Conservation (phyloP, 1,284 basidiomycete species). For the Leccinum holopus region DNA sequence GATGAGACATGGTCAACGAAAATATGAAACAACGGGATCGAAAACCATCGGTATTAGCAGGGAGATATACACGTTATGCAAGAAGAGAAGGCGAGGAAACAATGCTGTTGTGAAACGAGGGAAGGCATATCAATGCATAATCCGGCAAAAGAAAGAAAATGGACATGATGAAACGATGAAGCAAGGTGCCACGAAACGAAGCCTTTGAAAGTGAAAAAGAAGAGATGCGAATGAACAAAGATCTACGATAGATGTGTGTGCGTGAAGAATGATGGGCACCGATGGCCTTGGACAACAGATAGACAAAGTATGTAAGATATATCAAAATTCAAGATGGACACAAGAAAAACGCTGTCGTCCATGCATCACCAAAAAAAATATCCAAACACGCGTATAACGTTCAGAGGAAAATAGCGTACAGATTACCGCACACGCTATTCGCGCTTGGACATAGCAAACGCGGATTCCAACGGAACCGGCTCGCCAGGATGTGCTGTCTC, state of each 20-base stretch:
- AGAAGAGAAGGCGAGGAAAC: not conserved
- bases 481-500: slow-evolving; percentile 35
- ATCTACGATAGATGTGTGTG: slow-evolving; percentile 25
- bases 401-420: not conserved
- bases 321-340: slow-evolving; percentile 14
- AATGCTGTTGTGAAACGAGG: slow-evolving; percentile 1
- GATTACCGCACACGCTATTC: slow-evolving; percentile 21
- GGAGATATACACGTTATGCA: slow-evolving; percentile 2
- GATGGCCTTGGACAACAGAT: slow-evolving; percentile 5
- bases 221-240: slow-evolving; percentile 12
- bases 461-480: slow-evolving; percentile 53
- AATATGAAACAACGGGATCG: not conserved
- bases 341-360: slow-evolving; percentile 9
- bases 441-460: slow-evolving; percentile 46
- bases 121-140: slow-evolving; percentile 4
- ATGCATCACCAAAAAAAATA: slow-evolving; percentile 1
- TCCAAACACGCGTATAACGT: not conserved
- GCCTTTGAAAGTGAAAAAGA: no score
- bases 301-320: slow-evolving; percentile 12
- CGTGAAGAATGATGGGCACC: slow-evolving; percentile 11
- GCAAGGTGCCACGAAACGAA: slow-evolving; percentile 4
- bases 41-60: not conserved
- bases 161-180: slow-evolving; percentile 3
- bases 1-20: not conserved
- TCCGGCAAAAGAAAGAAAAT: not conserved